phyloP scores from a whole-genome alignment of 495 filamentous ascomycete genomes.

The Podospora comata region DNA sequence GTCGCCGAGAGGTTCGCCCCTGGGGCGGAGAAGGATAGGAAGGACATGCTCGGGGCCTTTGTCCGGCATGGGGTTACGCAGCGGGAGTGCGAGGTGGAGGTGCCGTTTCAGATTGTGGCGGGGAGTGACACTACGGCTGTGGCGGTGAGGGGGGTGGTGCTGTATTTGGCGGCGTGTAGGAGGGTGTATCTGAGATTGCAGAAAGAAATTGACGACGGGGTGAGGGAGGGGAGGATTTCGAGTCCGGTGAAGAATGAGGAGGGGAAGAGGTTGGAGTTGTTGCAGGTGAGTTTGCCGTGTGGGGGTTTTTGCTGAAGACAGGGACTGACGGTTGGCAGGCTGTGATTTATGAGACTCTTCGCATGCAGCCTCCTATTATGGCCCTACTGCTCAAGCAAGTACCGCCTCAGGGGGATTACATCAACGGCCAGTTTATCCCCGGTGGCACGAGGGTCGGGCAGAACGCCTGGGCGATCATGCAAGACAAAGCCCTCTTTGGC shows the following conservation, averaged over 20 bases:
- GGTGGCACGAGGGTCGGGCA: conserved; percentile 51
- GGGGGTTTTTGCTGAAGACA: no score
- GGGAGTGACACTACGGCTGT: conserved; percentile 64
- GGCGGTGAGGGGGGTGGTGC: conserved; percentile 51
- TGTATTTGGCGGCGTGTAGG: conserved; percentile 46
- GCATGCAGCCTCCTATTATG: conserved; percentile 41
- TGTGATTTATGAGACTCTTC: conserved; percentile 50
- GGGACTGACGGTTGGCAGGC: conserved; percentile 22
- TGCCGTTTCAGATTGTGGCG: conserved; percentile 49
- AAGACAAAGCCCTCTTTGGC: conserved; percentile 43
- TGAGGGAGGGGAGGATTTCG: conserved; percentile 34
- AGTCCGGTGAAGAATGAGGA: conserved; percentile 39
- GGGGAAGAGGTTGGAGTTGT: conserved; percentile 41
- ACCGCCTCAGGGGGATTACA: conserved; percentile 50
- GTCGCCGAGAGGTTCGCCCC: background rate
- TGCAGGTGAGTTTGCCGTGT: conserved; percentile 20
- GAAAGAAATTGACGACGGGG: conserved; percentile 52
- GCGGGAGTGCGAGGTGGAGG: conserved; percentile 36
- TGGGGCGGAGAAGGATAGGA: conserved; percentile 6
- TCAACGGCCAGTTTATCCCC: conserved; percentile 50
- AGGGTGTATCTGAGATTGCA: conserved; percentile 51
- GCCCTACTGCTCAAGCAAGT: conserved; percentile 42
- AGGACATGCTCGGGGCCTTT: conserved; percentile 25
- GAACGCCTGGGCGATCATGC: conserved; percentile 39
- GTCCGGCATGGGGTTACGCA: conserved; percentile 31